Conservation (phyloP, 1,284 basidiomycete genomes). For the Leccinum fallax region DNA sequence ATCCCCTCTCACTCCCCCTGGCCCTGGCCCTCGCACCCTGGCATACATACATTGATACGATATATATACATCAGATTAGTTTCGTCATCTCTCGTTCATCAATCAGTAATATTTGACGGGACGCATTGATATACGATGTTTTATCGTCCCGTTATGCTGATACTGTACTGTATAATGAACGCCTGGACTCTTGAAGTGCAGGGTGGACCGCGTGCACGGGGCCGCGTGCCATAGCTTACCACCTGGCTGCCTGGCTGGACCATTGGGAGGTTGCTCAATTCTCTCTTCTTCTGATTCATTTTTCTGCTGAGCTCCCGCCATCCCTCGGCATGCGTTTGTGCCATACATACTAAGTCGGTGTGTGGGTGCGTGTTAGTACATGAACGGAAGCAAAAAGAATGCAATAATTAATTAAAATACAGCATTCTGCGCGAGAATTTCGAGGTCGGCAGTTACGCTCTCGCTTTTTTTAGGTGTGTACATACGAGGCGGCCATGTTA, state of each 20-base stretch:
- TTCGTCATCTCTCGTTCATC: not conserved
- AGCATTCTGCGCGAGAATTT: not conserved
- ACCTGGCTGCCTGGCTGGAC: not conserved
- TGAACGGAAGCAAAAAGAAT: not conserved
- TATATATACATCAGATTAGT: not conserved
- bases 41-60: constrained; percentile 11
- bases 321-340: not conserved
- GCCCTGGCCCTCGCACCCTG: not conserved
- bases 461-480: not conserved
- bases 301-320: not conserved
- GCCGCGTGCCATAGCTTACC: not conserved
- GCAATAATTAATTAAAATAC: not conserved
- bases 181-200: not conserved
- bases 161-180: not conserved
- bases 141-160: not conserved
- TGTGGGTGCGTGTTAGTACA: not conserved
- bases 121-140: not conserved
- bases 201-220: not conserved
- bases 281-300: not conserved
- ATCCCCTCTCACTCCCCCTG: not conserved
- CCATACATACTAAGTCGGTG: not conserved
- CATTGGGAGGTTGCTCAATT: not conserved
- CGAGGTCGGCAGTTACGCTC: not conserved
- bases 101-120: not conserved
- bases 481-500: not conserved